Conservation (phyloP, 1,284 basidiomycete genomes). For the Phellopilus nigrolimitatus region DNA sequence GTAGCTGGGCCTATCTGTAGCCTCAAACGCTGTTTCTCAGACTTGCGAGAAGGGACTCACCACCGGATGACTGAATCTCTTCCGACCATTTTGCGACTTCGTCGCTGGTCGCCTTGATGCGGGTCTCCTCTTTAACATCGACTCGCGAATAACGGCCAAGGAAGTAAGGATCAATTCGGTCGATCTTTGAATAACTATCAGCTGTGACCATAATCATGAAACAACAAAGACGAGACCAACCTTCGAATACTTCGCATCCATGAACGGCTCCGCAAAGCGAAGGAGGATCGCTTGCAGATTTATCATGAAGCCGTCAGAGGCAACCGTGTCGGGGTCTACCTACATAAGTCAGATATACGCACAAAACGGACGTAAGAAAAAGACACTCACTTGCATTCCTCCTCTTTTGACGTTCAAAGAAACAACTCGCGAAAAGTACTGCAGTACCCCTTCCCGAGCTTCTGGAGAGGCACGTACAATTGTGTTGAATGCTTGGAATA, state of each 20-base stretch:
- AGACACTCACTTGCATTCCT: constrained; percentile 71
- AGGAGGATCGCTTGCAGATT: constrained; percentile 84
- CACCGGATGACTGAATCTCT: constrained; percentile 40
- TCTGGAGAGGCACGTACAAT: constrained; percentile 81
- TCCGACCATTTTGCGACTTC: constrained; percentile 75
- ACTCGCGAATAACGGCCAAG: constrained; percentile 71
- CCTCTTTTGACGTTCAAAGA: constrained; percentile 81
- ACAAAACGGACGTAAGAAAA: background rate
- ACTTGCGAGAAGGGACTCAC: constrained; percentile 28
- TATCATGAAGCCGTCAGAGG: constrained; percentile 91
- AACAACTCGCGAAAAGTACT: constrained; percentile 75
- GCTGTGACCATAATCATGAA: background rate
- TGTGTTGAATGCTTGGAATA: constrained; percentile 88
- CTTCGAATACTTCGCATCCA: constrained; percentile 90
- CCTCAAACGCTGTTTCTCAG: constrained; percentile 7
- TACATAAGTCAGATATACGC: constrained; percentile 28
- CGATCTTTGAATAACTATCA: constrained; percentile 51
- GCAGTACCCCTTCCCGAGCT: constrained; percentile 80
- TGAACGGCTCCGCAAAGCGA: constrained; percentile 93
- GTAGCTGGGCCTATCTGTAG: constrained; percentile 43
- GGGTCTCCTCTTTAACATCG: constrained; percentile 81
- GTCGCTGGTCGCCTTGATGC: constrained; percentile 84
- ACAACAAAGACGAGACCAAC: constrained; percentile 34
- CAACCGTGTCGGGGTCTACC: constrained; percentile 83
- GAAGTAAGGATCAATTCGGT: constrained; percentile 86